Conservation (phyloP, 495 filamentous ascomycete genomes). For the Astrothelium macrocarpum region DNA sequence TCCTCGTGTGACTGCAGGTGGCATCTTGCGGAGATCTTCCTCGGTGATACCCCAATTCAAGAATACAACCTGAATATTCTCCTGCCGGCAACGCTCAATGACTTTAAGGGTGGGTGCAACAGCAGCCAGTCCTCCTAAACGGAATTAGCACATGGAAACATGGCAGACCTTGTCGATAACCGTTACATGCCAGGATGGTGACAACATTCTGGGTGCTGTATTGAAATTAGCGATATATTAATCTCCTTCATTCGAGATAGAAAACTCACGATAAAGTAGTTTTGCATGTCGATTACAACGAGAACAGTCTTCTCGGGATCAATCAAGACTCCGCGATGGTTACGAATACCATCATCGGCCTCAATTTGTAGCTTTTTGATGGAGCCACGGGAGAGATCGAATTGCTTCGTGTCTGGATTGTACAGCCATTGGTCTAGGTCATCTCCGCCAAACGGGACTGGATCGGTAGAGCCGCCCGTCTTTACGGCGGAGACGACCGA, state of each 20-base stretch:
- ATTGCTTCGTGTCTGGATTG: conserved; percentile 20
- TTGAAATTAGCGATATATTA: not conserved
- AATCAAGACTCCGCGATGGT: conserved; percentile 26
- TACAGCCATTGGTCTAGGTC: conserved; percentile 23
- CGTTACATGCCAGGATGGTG: not conserved
- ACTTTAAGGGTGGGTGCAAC: conserved; percentile 18
- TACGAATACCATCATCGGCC: conserved; percentile 23
- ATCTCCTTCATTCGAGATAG: not conserved
- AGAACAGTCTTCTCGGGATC: conserved; percentile 22
- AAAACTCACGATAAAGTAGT: conserved; percentile 18
- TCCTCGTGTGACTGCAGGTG: conserved; percentile 20
- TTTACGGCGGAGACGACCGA: not conserved
- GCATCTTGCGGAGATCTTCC: conserved; percentile 19
- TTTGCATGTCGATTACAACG: conserved; percentile 25
- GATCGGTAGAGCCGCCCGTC: not conserved
- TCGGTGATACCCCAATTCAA: conserved; percentile 24
- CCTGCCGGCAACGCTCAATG: conserved; percentile 20
- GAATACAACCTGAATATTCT: conserved; percentile 20
- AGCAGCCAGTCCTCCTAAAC: conserved; percentile 10
- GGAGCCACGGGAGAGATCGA: conserved; percentile 25
- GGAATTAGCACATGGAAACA: not conserved
- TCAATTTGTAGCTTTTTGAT: conserved; percentile 18
- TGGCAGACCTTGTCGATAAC: not conserved
- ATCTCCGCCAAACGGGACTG: conserved; percentile 19
- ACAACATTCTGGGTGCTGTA: not conserved